Evolutionary conservation across 257 asterid genomes (phyloP), one percentile per base, ranked within the genome.

Genomic region (Penstemon barbatus): DNA sequence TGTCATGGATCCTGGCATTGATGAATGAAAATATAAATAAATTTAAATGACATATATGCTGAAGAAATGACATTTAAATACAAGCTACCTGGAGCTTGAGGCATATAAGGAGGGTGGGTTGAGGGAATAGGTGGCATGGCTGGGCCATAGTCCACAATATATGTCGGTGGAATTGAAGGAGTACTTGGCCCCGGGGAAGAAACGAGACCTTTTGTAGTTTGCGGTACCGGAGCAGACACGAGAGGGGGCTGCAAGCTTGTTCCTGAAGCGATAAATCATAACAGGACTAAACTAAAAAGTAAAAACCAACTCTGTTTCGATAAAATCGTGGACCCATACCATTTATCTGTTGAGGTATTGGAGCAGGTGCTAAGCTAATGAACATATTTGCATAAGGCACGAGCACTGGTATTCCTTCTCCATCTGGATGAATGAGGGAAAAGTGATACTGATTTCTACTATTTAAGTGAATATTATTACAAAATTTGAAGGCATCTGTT

Each of bases 31-130:
- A 65, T 49, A 64, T 78, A 64, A 61, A 71, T 68, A 66, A 77
- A 69, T 77, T 55, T 41, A 70, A 80, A 75, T 75, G 65, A 80
- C 55, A 57, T 18, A 55, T 38, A 18, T n/a, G 53, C 18, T 4
- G 62, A 79, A 7, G 46, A 63, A 43, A 73, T 42, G 57, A 3
- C 68, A 70, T 66, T 54, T 57, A 37, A 50, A 57, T 64, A 63
- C 73, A 58, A 62, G 55, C 52, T 83, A 91, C 97, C 96, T 78
- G 95, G 85, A 57, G 80, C 73, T 64, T 76, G 83, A 56, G 75
- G 86, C 52, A 70, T 63, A 51, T 70, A 7, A 7, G 80, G 78
- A 77, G 88, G 84, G 73, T 53, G 77, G 55, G 66, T 77, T 7
- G 57, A 38, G 58, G 79, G 75, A 66, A 69, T 56, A 7, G 89